A percentile compares a stretch with the other conserved stretches of the same genome.
phyloP scores from a whole-genome alignment of 352 stramenopile genomes.

The Globisporangium echinulatum region DNA sequence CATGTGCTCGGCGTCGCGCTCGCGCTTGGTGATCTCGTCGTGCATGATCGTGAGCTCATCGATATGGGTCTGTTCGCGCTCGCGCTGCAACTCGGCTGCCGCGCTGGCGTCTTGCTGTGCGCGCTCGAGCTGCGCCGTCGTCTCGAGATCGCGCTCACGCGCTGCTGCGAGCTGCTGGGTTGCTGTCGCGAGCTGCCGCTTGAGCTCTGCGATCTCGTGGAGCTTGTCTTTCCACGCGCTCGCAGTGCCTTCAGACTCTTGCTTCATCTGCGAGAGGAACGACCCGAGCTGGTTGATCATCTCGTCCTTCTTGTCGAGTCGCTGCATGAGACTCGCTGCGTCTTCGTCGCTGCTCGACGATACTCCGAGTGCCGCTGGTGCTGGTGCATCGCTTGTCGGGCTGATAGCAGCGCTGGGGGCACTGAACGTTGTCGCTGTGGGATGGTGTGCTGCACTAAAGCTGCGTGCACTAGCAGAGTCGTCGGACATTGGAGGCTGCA shows the following conservation, averaged over 20 bases:
- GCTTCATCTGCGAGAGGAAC: conserved; percentile 69
- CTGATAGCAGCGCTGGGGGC: neutral
- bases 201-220: conserved; percentile 43
- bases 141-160: conserved; percentile 28
- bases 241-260: conserved; percentile 54
- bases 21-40: conserved; percentile 39
- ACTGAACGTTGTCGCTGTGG: neutral
- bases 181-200: conserved; percentile 24
- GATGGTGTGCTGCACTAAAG: neutral
- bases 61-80: conserved; percentile 28
- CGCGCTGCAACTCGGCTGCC: conserved; percentile 22
- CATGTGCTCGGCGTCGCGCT: conserved; percentile 27
- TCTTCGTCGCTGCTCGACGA: conserved; percentile 8
- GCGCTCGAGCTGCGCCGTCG: conserved; percentile 25
- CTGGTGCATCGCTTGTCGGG: neutral
- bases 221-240: conserved; percentile 59
- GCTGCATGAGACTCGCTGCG: conserved; percentile 17
- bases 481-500: neutral
- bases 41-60: conserved; percentile 60
- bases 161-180: conserved; percentile 29
- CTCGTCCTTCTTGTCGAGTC: conserved; percentile 54
- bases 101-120: conserved; percentile 30
- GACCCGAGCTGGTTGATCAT: conserved; percentile 62
- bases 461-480: neutral
- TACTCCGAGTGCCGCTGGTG: neutral